Base-by-base conservation (phyloP, 73 alveolate species). In the Paramecium sexaurelia region DNA sequence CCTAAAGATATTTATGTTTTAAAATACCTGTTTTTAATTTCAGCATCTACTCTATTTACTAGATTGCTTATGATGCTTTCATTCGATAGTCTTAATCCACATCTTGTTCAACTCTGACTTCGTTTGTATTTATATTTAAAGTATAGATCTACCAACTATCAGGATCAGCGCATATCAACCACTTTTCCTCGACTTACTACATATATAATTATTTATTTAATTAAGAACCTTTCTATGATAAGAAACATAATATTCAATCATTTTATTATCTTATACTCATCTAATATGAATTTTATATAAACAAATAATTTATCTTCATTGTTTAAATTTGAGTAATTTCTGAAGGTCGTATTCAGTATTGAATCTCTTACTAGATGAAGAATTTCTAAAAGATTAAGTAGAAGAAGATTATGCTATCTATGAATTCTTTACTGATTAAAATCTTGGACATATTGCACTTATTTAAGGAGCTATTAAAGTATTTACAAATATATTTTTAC, bases 151-250 rank as follows among this genome's bases (percentile, higher is more conserved):
- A 17, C 3, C 86, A 71, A 71, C 86, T 71, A 17, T 71, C 86
- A 27, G 86, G 86, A 37, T 71, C 86, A n/a, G 56, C 86, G 17
- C 86, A 71, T 13, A 71, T 71, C 43, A 71, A 71, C 86, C 86
- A 71, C 15, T 71, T 71, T 33, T 71, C 86, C 19, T 71, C 67
- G 5, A 51, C 47, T 20, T 51, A 3, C 29, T 51, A 20, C 67
- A 51, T 51, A 15, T 51, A 51, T 51, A n/a, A 4, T n/a, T n/a
- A 51, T 51, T 17, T 51, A 51, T n/a, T 17, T 51, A 51, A 51
- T 51, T 51, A 6, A 51, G 67, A 51, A 51, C 17, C 67, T 2
- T 5, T 45, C 7, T 17, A 1, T 51, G 3, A 17, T 4, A 51
- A 7, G 5, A 20, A 51, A n/a, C 0, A n/a, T 51, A 20, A 1